Conservation (phyloP, 768 basidiomycete genomes). For the Xerocomellus chrysenteron region DNA sequence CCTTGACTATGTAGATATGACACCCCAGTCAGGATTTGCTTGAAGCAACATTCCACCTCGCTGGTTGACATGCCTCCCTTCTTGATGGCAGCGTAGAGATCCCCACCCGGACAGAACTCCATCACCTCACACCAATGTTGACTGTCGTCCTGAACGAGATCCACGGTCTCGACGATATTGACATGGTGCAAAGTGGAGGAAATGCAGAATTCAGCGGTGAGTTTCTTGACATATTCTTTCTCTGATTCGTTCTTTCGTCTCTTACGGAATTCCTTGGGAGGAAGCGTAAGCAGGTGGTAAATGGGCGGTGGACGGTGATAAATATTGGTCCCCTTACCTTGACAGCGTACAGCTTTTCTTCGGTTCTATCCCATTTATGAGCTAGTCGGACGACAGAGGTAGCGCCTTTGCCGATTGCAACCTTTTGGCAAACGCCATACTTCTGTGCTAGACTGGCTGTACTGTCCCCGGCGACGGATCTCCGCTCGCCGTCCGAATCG, state of each 20-base stretch:
- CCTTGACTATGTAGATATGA: conserved; percentile 93
- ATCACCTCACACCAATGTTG: conserved; percentile 99
- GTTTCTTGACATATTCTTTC: conserved; percentile 99
- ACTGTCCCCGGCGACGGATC: conserved; percentile 50
- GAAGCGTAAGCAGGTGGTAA: neutral
- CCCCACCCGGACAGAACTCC: conserved; percentile 99
- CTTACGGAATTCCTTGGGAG: conserved; percentile 89
- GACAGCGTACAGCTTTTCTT: conserved; percentile 97
- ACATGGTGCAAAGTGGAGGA: conserved; percentile 91
- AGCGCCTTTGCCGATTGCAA: conserved; percentile 98
- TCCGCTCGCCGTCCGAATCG: conserved; percentile 56
- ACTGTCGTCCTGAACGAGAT: conserved; percentile 96
- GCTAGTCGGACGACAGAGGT: conserved; percentile 95
- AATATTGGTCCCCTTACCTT: conserved; percentile 59
- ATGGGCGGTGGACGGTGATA: neutral
- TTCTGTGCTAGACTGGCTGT: conserved; percentile 72
- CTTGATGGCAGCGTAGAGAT: conserved; percentile 98
- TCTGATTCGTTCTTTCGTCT: conserved; percentile 97
- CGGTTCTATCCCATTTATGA: conserved; percentile 96
- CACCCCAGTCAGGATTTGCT: conserved; percentile 88
- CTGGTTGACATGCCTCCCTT: conserved; percentile 89
- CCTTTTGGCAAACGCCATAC: conserved; percentile 96
- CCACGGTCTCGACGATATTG: conserved; percentile 98
- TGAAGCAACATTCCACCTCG: conserved; percentile 97
- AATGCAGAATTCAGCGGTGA: conserved; percentile 98